Conservation (phyloP, 2,329 filamentous ascomycete genomes). For the Cytospora paraplurivora region DNA sequence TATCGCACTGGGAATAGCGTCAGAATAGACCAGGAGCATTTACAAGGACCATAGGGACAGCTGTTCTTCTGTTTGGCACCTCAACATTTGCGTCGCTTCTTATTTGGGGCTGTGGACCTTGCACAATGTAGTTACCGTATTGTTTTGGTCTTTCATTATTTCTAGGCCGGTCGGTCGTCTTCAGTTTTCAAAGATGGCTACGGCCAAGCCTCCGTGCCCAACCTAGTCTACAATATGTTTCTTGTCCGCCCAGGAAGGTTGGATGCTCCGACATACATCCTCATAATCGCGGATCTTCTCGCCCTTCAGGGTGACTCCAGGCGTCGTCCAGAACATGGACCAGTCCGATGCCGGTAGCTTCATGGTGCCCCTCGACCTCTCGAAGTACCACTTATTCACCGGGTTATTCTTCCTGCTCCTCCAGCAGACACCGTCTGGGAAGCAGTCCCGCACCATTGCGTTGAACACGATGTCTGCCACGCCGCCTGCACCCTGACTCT, state of each 20-base stretch:
- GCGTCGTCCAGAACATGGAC: slow-evolving; percentile 98
- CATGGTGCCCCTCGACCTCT: slow-evolving; percentile 79
- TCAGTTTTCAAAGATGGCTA: background rate
- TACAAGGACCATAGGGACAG: background rate
- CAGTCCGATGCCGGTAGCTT: slow-evolving; percentile 82
- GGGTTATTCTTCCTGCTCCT: slow-evolving; percentile 86
- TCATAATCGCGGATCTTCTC: slow-evolving; percentile 69
- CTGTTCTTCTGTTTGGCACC: background rate
- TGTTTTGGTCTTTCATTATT: background rate
- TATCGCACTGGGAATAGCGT: background rate
- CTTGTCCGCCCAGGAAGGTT: slow-evolving; percentile 65
- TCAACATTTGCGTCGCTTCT: background rate
- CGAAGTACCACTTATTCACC: slow-evolving; percentile 99
- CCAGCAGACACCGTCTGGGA: slow-evolving; percentile 90
- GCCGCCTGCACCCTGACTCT: slow-evolving; percentile 84
- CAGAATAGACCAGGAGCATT: background rate
- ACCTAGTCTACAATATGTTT: slow-evolving; percentile 59
- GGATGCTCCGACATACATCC: slow-evolving; percentile 67
- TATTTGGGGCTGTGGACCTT: background rate
- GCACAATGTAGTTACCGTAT: background rate
- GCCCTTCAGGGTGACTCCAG: slow-evolving; percentile 58
- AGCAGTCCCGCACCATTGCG: slow-evolving; percentile 87
- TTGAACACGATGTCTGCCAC: slow-evolving; percentile 97
- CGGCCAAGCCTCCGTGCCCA: background rate
- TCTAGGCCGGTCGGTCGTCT: background rate